Conservation (phyloP, 257 asterid genomes). For the Prunella vulgaris region DNA sequence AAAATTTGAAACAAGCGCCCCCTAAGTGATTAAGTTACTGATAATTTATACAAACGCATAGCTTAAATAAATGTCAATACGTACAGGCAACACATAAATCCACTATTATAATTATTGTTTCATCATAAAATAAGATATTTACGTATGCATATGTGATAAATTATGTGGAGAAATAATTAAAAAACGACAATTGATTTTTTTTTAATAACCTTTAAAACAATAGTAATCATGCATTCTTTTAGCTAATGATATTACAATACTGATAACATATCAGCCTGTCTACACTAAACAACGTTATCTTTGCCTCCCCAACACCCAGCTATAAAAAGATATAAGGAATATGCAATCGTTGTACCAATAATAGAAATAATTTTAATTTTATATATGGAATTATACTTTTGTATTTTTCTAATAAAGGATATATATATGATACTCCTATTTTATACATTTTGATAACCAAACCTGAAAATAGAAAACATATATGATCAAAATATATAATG, state of each 20-base stretch:
- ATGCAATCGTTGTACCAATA: neutral
- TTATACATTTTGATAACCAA: neutral
- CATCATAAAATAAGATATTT: no score
- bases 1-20: no score
- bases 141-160: no score
- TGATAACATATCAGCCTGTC: neutral
- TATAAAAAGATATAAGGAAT: neutral
- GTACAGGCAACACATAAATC: no score
- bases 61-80: no score
- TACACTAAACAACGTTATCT: neutral
- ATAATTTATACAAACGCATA: no score
- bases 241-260: neutral
- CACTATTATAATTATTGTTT: no score
- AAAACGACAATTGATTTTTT: no score
- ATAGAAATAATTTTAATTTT: neutral
- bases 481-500: slow-evolving; percentile 10
- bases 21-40: no score
- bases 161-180: no score
- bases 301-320: neutral
- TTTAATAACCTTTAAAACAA: no score
- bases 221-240: neutral
- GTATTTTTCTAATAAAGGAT: neutral
- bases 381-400: neutral
- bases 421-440: no score
- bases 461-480: slow-evolving; percentile 5